Conservation (phyloP, 2,329 filamentous ascomycete species). For the Fusarium poae region DNA sequence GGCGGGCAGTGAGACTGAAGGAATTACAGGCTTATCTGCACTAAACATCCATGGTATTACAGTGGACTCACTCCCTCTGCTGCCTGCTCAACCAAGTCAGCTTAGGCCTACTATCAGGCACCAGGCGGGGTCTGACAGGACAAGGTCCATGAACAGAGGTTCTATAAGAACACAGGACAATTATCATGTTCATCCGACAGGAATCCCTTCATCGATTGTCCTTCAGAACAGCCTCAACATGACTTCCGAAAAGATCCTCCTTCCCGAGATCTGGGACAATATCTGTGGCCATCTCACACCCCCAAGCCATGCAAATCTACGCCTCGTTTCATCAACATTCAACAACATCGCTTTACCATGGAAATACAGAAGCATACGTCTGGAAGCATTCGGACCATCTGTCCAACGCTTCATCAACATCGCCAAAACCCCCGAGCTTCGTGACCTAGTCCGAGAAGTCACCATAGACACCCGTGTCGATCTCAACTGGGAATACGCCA, state of each 20-base stretch:
- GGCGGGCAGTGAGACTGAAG: too few species aligned
- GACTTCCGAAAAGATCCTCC: background rate
- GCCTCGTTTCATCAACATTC: slow-evolving; percentile 19
- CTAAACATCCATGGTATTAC: too few species aligned
- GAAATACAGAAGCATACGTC: slow-evolving; percentile 2
- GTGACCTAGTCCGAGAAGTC: slow-evolving; percentile 24
- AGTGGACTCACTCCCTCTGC: too few species aligned
- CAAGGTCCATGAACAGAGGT: background rate
- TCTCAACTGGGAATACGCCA: background rate
- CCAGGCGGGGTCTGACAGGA: too few species aligned
- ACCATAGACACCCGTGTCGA: slow-evolving; percentile 34
- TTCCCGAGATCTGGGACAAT: slow-evolving; percentile 24
- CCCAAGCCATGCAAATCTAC: background rate
- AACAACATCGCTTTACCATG: background rate
- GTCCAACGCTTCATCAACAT: slow-evolving; percentile 23
- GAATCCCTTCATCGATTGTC: too few species aligned
- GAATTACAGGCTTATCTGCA: too few species aligned
- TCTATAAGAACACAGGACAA: background rate
- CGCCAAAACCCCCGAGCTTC: slow-evolving; percentile 10
- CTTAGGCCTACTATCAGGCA: too few species aligned
- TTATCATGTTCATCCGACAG: background rate
- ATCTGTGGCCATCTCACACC: slow-evolving; percentile 17
- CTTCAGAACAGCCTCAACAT: background rate
- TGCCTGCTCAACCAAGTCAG: too few species aligned
- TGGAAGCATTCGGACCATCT: slow-evolving; percentile 21